These are phyloP conservation scores for Globisporangium solare DNA, from an alignment of 352 stramenopile species.

Conservation along the genomic window DNA sequence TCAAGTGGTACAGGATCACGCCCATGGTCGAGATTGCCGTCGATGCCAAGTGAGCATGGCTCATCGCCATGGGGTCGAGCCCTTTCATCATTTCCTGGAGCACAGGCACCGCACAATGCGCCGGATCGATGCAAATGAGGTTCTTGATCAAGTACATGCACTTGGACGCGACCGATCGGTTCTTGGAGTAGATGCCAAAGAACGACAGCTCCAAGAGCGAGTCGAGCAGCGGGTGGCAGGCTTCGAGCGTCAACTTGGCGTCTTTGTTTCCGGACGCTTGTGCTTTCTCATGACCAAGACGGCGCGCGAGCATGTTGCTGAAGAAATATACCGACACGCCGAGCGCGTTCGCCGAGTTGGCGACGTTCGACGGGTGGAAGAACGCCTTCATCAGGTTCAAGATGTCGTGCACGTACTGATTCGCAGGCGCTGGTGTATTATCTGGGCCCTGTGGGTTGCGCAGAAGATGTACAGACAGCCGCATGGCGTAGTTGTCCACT, in stretches of 20 bases:
- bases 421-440: slow-evolving; percentile 18
- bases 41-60: slow-evolving; percentile 63
- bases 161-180: slow-evolving; percentile 47
- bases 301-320: slow-evolving; percentile 38
- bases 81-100: slow-evolving; percentile 71
- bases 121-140: slow-evolving; percentile 47
- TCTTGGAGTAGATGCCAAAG: slow-evolving; percentile 77
- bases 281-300: slow-evolving; percentile 49
- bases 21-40: slow-evolving; percentile 69
- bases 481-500: slow-evolving; percentile 49
- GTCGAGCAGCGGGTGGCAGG: slow-evolving; percentile 37
- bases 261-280: not conserved
- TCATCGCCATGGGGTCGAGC: slow-evolving; percentile 61
- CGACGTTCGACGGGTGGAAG: slow-evolving; percentile 71
- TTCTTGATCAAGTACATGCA: slow-evolving; percentile 74
- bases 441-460: slow-evolving; percentile 15
- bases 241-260: slow-evolving; percentile 23
- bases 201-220: slow-evolving; percentile 47
- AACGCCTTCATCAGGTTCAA: slow-evolving; percentile 56
- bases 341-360: slow-evolving; percentile 49
- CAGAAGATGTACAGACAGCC: slow-evolving; percentile 51
- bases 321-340: slow-evolving; percentile 55
- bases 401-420: slow-evolving; percentile 52
- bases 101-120: slow-evolving; percentile 32
- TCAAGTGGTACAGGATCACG: slow-evolving; percentile 53